Base-by-base conservation (phyloP, 257 asterid species). In the Buddleja alternifolia region DNA sequence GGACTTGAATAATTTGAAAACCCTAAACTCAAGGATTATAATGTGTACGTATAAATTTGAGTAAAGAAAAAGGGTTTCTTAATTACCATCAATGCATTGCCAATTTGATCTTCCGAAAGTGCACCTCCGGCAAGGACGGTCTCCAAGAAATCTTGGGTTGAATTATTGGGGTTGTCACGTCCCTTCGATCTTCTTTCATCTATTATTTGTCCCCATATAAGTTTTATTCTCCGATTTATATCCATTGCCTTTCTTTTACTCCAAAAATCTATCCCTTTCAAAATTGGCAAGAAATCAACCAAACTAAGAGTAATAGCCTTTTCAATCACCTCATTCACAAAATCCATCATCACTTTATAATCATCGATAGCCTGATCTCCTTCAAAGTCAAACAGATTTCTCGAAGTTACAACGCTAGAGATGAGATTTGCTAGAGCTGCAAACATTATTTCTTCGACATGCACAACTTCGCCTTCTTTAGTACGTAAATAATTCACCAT, bases 131-230 rank as follows among this genome's bases (percentile, higher is more conserved):
- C 54, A 11, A 60, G n/a, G 52, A 73, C 16, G 3, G 48, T 19
- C 17, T 58, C 78, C 55, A 73, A 66, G 37, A 46, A 66, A 67
- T 73, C 78, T 48, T 41, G 70, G 2, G 50, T 20, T 24, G 68
- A 21, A 25, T 4, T 53, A 1, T 48, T n/a, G n/a, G n/a, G 11
- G 8, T 19, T 10, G 6, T 42, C 7, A 9, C 45, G 4, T 0
- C 36, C 6, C 40, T 7, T 3, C 17, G 12, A 21, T 62, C 61
- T 53, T 37, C 75, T 62, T 16, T 69, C 80, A 0, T 8, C 1
- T 10, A 75, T 46, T 47, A 55, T 56, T 14, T 41, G 41, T 0
- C 63, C 80, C 75, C 75, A 69, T 9, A 41, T 45, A 25, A 45
- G 48, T 17, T 15, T 37, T 1, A 69, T 21, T 15, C n/a, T 46